Percentiles rank a stretch among this genome's conserved stretches.
Conservation (phyloP, 208 protist species). For the Entamoeba histolytica region DNA sequence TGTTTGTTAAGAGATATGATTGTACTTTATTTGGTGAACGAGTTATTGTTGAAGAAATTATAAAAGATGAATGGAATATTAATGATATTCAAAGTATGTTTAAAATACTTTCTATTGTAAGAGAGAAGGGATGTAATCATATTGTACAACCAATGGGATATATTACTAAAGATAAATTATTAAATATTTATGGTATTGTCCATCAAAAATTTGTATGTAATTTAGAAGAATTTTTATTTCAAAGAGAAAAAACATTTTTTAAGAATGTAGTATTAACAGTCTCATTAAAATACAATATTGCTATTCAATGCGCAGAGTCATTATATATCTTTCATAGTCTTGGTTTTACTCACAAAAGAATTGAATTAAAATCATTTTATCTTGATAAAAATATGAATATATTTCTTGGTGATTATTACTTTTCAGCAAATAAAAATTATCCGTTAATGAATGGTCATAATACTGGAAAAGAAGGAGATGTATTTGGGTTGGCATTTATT, state of each 20-base stretch:
- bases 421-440: not conserved
- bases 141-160: not conserved
- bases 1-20: no score
- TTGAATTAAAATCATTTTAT: not conserved
- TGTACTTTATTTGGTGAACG: not conserved
- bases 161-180: not conserved
- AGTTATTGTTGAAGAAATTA: not conserved
- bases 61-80: not conserved
- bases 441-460: no score
- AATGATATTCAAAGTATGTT: not conserved
- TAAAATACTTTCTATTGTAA: not conserved
- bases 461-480: no score
- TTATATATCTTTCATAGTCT: not conserved
- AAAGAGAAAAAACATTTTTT: not conserved
- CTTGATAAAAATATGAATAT: not conserved
- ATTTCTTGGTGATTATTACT: not conserved
- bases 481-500: no score
- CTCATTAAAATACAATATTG: not conserved
- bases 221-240: not conserved
- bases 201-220: not conserved
- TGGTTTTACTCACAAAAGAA: not conserved
- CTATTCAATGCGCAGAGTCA: not conserved
- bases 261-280: not conserved
- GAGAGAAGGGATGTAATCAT: not conserved
- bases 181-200: not conserved